Evolutionary conservation across 768 basidiomycete genomes (phyloP).

Genomic region (Leccinum subtestaceum): DNA sequence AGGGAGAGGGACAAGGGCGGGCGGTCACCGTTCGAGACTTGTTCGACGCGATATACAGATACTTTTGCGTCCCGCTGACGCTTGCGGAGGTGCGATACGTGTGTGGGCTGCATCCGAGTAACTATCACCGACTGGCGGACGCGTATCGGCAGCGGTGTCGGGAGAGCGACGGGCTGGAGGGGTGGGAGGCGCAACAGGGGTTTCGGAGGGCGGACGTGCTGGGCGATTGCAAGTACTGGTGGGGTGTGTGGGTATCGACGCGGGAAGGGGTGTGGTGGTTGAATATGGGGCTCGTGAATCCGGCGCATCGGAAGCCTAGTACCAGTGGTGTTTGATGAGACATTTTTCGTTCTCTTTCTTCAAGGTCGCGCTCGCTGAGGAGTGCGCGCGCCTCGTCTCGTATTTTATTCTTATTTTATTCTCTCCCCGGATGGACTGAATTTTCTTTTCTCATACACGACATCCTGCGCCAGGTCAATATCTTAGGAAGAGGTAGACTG

Average conservation of each 20-base stretch:
- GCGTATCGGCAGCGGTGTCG: slow-evolving; percentile 37
- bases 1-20: background rate
- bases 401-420: background rate
- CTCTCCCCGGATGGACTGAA: background rate
- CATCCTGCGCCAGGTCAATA: background rate
- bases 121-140: slow-evolving; percentile 10
- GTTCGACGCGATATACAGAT: slow-evolving; percentile 47
- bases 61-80: slow-evolving; percentile 46
- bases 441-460: background rate
- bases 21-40: slow-evolving; percentile 43
- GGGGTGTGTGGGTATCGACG: slow-evolving; percentile 37
- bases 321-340: background rate
- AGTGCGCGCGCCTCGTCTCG: background rate
- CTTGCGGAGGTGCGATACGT: slow-evolving; percentile 27
- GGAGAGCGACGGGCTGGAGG: slow-evolving; percentile 39
- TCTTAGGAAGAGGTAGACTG: background rate
- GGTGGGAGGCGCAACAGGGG: slow-evolving; percentile 30
- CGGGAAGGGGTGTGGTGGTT: slow-evolving; percentile 42
- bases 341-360: background rate
- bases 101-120: slow-evolving; percentile 14
- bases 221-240: slow-evolving; percentile 44
- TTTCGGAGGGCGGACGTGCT: slow-evolving; percentile 49
- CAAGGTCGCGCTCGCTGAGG: background rate
- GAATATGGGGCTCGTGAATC: slow-evolving; percentile 42
- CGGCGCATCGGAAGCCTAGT: slow-evolving; percentile 8